These are phyloP conservation scores for Arthrobotrys sinensis DNA, from an alignment of 2,329 filamentous ascomycete genomes.

Conservation along the genomic window DNA sequence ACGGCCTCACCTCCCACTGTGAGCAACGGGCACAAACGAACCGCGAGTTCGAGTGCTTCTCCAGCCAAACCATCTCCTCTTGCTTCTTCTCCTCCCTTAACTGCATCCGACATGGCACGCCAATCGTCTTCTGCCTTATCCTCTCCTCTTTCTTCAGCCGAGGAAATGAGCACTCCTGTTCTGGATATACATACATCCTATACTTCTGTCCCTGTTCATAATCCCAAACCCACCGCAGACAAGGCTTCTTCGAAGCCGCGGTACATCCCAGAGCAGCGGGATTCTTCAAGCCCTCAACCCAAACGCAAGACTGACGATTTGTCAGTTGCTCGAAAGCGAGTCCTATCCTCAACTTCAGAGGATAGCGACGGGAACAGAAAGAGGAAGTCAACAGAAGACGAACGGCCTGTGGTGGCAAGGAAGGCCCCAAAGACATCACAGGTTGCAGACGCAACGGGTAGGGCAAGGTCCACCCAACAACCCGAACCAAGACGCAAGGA, in stretches of 20 bases:
- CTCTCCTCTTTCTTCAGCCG: constrained; percentile 53
- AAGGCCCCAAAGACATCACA: constrained; percentile 54
- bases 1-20: constrained; percentile 26
- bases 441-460: constrained; percentile 33
- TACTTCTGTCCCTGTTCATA: constrained; percentile 48
- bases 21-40: constrained; percentile 49
- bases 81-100: constrained; percentile 64
- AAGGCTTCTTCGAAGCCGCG: constrained; percentile 52
- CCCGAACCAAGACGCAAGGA: constrained; percentile 36
- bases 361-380: constrained; percentile 49
- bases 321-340: constrained; percentile 45
- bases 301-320: constrained; percentile 40
- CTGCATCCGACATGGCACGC: constrained; percentile 42
- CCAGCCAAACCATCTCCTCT: constrained; percentile 64
- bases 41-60: constrained; percentile 63
- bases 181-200: constrained; percentile 50
- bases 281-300: constrained; percentile 48
- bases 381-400: constrained; percentile 49
- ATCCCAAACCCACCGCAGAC: constrained; percentile 42
- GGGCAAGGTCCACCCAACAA: constrained; percentile 4
- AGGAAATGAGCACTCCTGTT: constrained; percentile 56
- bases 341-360: constrained; percentile 46
- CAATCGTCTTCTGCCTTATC: constrained; percentile 57
- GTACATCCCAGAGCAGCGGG: constrained; percentile 49
- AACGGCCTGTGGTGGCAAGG: constrained; percentile 46